Conservation (phyloP, 768 basidiomycete species). For the Rhodotorula babjevae region DNA sequence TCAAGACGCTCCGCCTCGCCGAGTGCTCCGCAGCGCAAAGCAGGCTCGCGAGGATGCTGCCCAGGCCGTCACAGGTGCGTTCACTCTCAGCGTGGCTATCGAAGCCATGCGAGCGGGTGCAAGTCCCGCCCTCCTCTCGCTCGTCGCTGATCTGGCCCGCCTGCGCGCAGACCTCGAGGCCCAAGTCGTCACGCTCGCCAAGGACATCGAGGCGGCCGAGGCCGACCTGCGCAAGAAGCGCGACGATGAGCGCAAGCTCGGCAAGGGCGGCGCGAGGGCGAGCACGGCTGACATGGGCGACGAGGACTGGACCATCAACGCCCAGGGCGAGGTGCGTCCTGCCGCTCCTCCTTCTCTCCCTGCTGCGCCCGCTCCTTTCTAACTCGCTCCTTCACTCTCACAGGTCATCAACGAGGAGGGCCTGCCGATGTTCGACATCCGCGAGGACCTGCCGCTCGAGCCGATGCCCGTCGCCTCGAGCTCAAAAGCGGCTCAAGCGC, state of each 20-base stretch:
- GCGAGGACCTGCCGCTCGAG: conserved; percentile 26
- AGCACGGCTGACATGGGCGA: background rate
- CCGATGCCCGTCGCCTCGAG: background rate
- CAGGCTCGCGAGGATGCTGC: conserved; percentile 4
- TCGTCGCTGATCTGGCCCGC: too few species aligned
- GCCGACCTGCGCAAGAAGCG: background rate
- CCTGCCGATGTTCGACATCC: conserved; percentile 37
- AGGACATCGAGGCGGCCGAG: background rate
- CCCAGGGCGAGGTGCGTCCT: conserved; percentile 31
- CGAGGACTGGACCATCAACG: conserved; percentile 37
- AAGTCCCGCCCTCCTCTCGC: too few species aligned
- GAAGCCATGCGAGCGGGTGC: too few species aligned
- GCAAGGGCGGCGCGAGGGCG: background rate
- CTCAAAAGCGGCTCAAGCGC: background rate
- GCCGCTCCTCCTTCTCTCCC: background rate
- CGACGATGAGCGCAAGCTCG: background rate
- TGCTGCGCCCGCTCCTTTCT: too few species aligned
- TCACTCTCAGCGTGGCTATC: too few species aligned
- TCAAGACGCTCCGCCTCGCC: background rate
- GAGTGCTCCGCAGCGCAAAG: conserved; percentile 32
- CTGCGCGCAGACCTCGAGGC: background rate
- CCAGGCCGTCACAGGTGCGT: background rate
- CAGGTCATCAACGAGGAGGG: conserved; percentile 40
- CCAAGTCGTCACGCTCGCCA: background rate
- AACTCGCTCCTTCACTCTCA: rapidly evolving